phyloP scores from a whole-genome alignment of 495 filamentous ascomycete species.

The Saxispiralis lemnorum region DNA sequence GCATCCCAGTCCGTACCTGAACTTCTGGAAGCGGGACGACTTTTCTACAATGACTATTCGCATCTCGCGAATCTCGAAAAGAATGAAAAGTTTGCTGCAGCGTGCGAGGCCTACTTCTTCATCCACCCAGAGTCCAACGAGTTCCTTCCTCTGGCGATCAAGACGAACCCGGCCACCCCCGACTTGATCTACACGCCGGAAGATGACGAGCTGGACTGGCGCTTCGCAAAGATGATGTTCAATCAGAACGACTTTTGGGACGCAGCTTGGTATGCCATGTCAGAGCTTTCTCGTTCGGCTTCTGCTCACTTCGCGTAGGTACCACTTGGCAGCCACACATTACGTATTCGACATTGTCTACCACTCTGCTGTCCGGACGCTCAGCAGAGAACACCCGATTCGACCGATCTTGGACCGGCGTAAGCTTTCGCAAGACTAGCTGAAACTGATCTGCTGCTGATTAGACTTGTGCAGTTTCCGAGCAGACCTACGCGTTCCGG shows the following conservation, averaged over 20 bases:
- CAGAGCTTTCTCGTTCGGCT: not conserved
- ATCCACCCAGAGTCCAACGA: constrained; percentile 18
- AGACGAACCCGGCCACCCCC: constrained; percentile 19
- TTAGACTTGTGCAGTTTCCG: constrained; percentile 7
- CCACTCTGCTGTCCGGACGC: constrained; percentile 22
- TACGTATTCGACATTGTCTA: constrained; percentile 22
- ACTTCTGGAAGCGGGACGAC: constrained; percentile 16
- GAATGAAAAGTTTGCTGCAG: constrained; percentile 19
- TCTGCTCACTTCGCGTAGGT: too few species aligned
- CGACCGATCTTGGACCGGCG: constrained; percentile 20
- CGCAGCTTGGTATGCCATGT: constrained; percentile 4
- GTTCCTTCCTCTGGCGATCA: constrained; percentile 26
- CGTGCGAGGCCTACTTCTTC: constrained; percentile 25
- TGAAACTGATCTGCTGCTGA: not conserved
- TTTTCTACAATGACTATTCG: constrained; percentile 23
- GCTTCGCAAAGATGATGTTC: constrained; percentile 26
- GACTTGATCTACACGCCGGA: constrained; percentile 25
- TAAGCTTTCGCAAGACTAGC: constrained; percentile 2
- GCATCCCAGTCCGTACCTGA: constrained; percentile 13
- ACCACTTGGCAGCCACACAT: constrained; percentile 22
- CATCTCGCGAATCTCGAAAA: constrained; percentile 15
- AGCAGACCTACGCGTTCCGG: constrained; percentile 15
- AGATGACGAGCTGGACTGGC: constrained; percentile 24
- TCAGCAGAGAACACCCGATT: constrained; percentile 21
- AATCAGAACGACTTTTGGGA: constrained; percentile 24